Base-by-base conservation (phyloP, 192 early-diverging fungal species). In the Phlyctochytrium bullatum region DNA sequence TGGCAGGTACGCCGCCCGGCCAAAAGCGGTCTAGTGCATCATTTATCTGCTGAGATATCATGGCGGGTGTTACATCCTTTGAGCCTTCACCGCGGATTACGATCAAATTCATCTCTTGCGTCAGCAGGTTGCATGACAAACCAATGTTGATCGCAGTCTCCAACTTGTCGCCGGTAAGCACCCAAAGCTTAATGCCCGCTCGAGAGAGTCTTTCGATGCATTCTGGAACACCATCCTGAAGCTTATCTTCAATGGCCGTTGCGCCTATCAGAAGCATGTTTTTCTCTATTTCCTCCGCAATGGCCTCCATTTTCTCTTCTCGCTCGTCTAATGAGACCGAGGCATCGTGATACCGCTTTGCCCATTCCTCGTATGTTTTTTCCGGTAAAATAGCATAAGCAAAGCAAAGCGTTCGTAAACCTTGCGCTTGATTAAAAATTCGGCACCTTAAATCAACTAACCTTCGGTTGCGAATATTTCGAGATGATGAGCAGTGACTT, bases 61-160 rank as follows among this genome's bases (percentile, higher is more conserved):
- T 6, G 20, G 6, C 20, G 6, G 6, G 10, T 20, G 20, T 47
- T 14, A 14, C 40, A 47, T 47, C 40, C 20, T 47, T 36, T 64
- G 10, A 14, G 40, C 40, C 66, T 10, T 67, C 56, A 0, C 73
- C 86, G 28, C 83, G 78, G 35, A 98, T 83, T 29, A 94, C 79
- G 3, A 97, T 85, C 16, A 94, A 76, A 65, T 89, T 84, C 93
- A 95, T 96, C 36, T 90, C 88, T 30, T 79, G 77, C 51, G 88
- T 84, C 2, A 98, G 78, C 51, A 99, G 75, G 62, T 95, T 96
- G 80, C 93, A 94, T 17, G 94, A 90, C 62, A 92, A 92, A 20
- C 95, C 96, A 79, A 98, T 98, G 71, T 96, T 96, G 73, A 98
- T 96, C 1, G 96, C 96, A 0, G 96, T 98, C 67, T 97, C 95